Conservation (phyloP, 495 filamentous ascomycete species). For the Aspergillus homomorphus region DNA sequence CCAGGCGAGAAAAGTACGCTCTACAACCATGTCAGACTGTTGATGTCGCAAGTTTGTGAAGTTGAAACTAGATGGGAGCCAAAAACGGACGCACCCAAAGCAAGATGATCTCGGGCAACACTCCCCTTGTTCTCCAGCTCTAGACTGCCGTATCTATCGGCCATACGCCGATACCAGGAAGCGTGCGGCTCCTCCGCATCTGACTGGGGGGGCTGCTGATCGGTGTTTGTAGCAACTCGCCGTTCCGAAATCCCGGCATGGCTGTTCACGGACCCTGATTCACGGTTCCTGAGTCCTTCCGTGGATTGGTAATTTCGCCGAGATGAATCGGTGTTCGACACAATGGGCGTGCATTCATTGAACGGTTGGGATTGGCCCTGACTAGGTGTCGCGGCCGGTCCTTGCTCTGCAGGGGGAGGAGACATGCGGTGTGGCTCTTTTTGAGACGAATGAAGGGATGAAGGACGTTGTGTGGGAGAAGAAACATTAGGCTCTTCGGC, state of each 20-base stretch:
- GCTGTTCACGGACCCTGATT: slow-evolving; percentile 12
- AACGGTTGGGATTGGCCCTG: slow-evolving; percentile 16
- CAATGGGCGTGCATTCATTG: slow-evolving; percentile 38
- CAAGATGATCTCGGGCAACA: slow-evolving; percentile 91
- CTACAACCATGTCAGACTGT: slow-evolving; percentile 41
- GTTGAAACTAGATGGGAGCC: slow-evolving; percentile 4
- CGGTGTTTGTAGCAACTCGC: slow-evolving; percentile 6
- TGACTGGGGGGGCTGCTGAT: slow-evolving; percentile 6
- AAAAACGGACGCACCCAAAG: slow-evolving; percentile 63
- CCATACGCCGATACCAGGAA: slow-evolving; percentile 48
- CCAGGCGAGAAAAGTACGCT: slow-evolving; percentile 97
- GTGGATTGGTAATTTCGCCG: slow-evolving; percentile 39
- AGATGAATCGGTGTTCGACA: slow-evolving; percentile 23
- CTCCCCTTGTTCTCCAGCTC: slow-evolving; percentile 97
- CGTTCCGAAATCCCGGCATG: slow-evolving; percentile 10
- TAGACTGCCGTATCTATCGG: slow-evolving; percentile 74
- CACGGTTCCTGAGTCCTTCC: slow-evolving; percentile 21
- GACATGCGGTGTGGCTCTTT: slow-evolving; percentile 17
- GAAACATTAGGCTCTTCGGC: slow-evolving; percentile 18
- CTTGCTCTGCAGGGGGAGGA: slow-evolving; percentile 12
- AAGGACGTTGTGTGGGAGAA: slow-evolving; percentile 25
- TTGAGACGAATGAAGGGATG: slow-evolving; percentile 28
- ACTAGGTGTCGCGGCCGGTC: slow-evolving; percentile 13
- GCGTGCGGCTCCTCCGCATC: slow-evolving; percentile 25
- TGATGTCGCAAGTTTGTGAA: slow-evolving; percentile 4